Percentiles rank a stretch among this genome's conserved stretches.
phyloP scores from a whole-genome alignment of 1,284 basidiomycete species.

The Apiotrichum domesticum region DNA sequence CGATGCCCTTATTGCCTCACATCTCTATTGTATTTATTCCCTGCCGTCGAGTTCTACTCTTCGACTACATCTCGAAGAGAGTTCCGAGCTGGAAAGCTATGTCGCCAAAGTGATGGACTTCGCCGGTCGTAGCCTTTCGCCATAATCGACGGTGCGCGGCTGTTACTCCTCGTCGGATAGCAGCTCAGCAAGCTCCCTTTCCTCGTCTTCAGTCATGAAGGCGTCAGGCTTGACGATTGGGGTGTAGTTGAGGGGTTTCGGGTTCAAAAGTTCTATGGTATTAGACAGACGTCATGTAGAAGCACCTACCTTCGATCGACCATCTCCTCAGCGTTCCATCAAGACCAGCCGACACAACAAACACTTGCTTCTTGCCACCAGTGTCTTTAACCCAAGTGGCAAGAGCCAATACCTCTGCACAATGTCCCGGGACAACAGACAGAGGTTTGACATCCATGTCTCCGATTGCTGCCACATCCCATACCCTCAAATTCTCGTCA shows the following conservation, averaged over 20 bases:
- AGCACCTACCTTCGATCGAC: conserved; percentile 60
- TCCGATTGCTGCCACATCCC: conserved; percentile 48
- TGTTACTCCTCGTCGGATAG: conserved; percentile 52
- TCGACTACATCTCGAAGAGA: conserved; percentile 18
- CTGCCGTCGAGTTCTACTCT: conserved; percentile 22
- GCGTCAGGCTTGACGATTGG: conserved; percentile 14
- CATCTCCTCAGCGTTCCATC: conserved; percentile 81
- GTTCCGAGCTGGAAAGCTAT: conserved; percentile 23
- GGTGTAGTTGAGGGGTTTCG: conserved; percentile 26
- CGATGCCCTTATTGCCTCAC: conserved; percentile 42
- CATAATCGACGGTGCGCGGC: background rate
- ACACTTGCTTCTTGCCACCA: conserved; percentile 50
- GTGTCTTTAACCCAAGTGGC: conserved; percentile 61
- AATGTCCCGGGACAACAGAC: conserved; percentile 67
- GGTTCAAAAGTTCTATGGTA: conserved; percentile 34
- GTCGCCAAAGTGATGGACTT: conserved; percentile 21
- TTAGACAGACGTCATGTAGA: background rate
- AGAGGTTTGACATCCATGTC: conserved; percentile 45
- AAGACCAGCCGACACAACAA: conserved; percentile 67
- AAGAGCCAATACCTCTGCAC: conserved; percentile 73
- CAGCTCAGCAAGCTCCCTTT: conserved; percentile 65
- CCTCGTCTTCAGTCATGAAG: conserved; percentile 45
- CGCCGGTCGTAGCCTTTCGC: background rate
- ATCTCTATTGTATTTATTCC: conserved; percentile 34
- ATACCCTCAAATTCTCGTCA: conserved; percentile 69